These are phyloP conservation scores for Nakazawaea ernobii DNA, from an alignment of 805 yeast genomes.

Conservation along the genomic window DNA sequence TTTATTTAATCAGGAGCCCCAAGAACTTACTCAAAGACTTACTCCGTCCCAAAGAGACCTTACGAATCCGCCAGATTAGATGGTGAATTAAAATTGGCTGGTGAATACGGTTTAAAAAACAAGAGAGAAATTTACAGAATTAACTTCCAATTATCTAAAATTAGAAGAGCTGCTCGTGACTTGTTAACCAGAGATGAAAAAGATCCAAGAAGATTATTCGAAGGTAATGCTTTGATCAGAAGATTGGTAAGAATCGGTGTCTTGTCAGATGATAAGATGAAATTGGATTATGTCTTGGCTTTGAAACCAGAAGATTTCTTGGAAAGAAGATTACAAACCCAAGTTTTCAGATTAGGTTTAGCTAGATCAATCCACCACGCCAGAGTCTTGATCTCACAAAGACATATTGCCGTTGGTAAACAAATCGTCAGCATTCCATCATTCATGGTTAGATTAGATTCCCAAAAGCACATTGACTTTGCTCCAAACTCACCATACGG, in stretches of 20 bases:
- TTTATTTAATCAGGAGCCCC: slow-evolving; percentile 70
- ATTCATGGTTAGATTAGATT: slow-evolving; percentile 99
- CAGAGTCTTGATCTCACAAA: slow-evolving; percentile 96
- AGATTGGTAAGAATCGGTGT: slow-evolving; percentile 99
- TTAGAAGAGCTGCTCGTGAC: slow-evolving; percentile 99
- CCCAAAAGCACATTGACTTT: slow-evolving; percentile 99
- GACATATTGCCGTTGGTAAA: slow-evolving; percentile 99
- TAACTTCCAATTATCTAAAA: slow-evolving; percentile 98
- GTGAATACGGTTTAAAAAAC: slow-evolving; percentile 99
- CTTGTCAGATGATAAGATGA: slow-evolving; percentile 98
- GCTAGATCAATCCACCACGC: slow-evolving; percentile 99
- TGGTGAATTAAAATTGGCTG: slow-evolving; percentile 98
- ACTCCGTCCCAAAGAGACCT: slow-evolving; percentile 99
- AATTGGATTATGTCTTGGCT: slow-evolving; percentile 99
- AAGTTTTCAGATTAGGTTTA: slow-evolving; percentile 98
- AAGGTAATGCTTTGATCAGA: slow-evolving; percentile 99
- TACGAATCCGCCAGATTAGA: slow-evolving; percentile 99
- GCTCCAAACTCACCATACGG: slow-evolving; percentile 99
- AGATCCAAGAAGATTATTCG: slow-evolving; percentile 99
- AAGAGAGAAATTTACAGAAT: slow-evolving; percentile 99
- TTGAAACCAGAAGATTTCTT: slow-evolving; percentile 97
- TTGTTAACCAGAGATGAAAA: slow-evolving; percentile 99
- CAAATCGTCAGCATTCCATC: slow-evolving; percentile 98
- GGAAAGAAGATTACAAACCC: slow-evolving; percentile 99
- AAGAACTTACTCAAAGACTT: slow-evolving; percentile 99